Conservation (phyloP, 768 basidiomycete species). For the Serendipita vermifera region DNA sequence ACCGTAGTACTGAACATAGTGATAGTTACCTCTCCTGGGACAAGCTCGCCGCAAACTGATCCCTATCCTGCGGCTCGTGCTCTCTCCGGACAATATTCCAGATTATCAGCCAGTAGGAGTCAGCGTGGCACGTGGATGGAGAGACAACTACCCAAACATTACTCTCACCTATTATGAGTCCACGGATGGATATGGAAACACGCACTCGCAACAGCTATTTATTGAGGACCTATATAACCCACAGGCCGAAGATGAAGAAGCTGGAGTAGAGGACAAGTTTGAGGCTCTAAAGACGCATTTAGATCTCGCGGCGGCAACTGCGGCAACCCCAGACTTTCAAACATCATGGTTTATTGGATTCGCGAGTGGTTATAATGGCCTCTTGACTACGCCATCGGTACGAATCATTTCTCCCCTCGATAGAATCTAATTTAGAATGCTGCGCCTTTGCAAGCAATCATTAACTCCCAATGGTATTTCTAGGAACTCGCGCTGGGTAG, state of each 20-base stretch:
- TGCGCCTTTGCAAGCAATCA: too few relatives aligned
- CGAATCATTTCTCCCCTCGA: not conserved
- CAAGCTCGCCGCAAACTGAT: slow-evolving; percentile 40
- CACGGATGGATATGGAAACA: not conserved
- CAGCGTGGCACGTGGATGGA: slow-evolving; percentile 33
- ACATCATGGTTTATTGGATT: not conserved
- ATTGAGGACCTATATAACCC: slow-evolving; percentile 17
- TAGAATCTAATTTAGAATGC: not conserved
- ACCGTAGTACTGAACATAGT: too few relatives aligned
- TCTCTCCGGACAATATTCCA: not conserved
- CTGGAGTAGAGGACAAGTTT: slow-evolving; percentile 12
- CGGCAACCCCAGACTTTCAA: not conserved
- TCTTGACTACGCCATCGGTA: not conserved
- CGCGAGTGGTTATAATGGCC: not conserved
- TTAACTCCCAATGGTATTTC: too few relatives aligned
- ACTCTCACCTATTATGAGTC: slow-evolving; percentile 14
- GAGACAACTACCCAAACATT: slow-evolving; percentile 36
- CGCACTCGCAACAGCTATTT: slow-evolving; percentile 10
- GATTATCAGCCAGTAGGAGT: slow-evolving; percentile 16
- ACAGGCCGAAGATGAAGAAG: slow-evolving; percentile 10
- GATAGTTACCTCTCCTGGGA: slow-evolving; percentile 28
- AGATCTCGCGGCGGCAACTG: not conserved
- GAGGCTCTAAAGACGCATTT: slow-evolving; percentile 12
- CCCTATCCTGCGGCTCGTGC: slow-evolving; percentile 35
- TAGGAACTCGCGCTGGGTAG: not conserved